A percentile compares a stretch with the other conserved stretches of the same genome.
phyloP scores from a whole-genome alignment of 192 early-diverging fungal genomes.

The Linnemannia hyalina region DNA sequence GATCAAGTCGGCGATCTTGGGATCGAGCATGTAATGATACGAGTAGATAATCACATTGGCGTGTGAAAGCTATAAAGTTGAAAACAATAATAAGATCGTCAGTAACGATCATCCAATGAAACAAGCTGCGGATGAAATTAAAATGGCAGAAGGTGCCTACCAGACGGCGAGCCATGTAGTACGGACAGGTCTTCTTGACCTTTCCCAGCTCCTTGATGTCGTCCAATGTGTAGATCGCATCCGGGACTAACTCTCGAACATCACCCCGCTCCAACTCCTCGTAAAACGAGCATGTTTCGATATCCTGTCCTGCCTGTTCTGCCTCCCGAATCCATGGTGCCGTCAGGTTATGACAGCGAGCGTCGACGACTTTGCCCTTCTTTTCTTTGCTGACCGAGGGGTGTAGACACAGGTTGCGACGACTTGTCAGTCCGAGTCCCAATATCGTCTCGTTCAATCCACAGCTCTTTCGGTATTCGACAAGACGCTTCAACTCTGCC shows the following conservation, averaged over 20 bases:
- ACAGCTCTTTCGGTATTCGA: constrained; percentile 81
- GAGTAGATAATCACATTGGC: constrained; percentile 98
- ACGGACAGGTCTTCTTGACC: constrained; percentile 88
- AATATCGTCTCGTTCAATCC: constrained; percentile 86
- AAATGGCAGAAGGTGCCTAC: constrained; percentile 51
- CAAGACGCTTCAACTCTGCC: constrained; percentile 93
- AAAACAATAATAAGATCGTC: background rate
- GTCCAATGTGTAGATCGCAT: constrained; percentile 97
- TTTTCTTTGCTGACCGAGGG: constrained; percentile 89
- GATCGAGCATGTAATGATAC: constrained; percentile 99
- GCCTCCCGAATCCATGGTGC: constrained; percentile 93
- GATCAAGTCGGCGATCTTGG: constrained; percentile 98
- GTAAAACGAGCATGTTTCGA: constrained; percentile 45
- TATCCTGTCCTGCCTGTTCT: constrained; percentile 58
- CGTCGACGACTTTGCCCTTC: constrained; percentile 88
- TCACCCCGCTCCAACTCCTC: constrained; percentile 79
- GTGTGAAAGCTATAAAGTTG: constrained; percentile 72
- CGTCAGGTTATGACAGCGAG: constrained; percentile 91
- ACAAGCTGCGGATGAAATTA: background rate
- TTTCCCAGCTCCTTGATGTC: constrained; percentile 88
- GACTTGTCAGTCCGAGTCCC: constrained; percentile 92
- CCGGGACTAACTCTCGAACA: constrained; percentile 72
- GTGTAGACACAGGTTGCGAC: constrained; percentile 96
- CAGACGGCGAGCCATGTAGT: constrained; percentile 90
- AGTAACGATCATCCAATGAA: background rate